Conservation (phyloP, 805 yeast species). For the Candida glaebosa region DNA sequence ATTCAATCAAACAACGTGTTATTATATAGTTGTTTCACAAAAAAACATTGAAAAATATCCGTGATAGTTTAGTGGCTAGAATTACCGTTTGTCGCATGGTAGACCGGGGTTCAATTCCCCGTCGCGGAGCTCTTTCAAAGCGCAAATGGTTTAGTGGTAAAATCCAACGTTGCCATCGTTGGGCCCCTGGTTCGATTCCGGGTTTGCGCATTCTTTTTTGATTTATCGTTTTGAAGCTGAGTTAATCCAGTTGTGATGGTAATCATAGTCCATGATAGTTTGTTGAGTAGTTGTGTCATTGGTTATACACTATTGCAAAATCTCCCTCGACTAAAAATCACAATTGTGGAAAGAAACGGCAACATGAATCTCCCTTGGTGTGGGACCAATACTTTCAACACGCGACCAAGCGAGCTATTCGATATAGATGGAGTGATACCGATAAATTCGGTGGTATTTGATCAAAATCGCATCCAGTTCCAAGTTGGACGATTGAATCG, state of each 20-base stretch:
- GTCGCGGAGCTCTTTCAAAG: constrained; percentile 2
- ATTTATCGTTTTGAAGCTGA: background rate
- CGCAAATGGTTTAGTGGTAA: constrained; percentile 4
- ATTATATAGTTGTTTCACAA: too few relatives aligned
- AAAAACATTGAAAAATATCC: too few relatives aligned
- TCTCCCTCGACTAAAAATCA: constrained; percentile 12
- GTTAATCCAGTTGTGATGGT: constrained; percentile 8
- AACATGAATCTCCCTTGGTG: constrained; percentile 23
- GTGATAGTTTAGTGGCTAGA: constrained; percentile 4
- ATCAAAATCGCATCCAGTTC: background rate
- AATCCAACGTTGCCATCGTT: constrained; percentile 19
- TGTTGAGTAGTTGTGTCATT: constrained; percentile 15
- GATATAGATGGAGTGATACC: background rate
- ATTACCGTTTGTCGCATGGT: constrained; percentile 4
- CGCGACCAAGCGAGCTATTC: background rate
- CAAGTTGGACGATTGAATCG: background rate
- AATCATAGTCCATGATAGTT: constrained; percentile 16
- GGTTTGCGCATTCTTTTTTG: constrained; percentile 8
- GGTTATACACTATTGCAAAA: constrained; percentile 13
- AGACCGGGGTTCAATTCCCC: constrained; percentile 5
- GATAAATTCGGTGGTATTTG: background rate
- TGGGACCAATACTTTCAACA: constrained; percentile 19
- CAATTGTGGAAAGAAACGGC: constrained; percentile 10
- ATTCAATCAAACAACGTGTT: too few relatives aligned
- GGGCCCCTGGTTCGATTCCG: constrained; percentile 15